Evolutionary conservation across 2,329 filamentous ascomycete genomes (phyloP).

Genomic region (Zasmidium angulare): DNA sequence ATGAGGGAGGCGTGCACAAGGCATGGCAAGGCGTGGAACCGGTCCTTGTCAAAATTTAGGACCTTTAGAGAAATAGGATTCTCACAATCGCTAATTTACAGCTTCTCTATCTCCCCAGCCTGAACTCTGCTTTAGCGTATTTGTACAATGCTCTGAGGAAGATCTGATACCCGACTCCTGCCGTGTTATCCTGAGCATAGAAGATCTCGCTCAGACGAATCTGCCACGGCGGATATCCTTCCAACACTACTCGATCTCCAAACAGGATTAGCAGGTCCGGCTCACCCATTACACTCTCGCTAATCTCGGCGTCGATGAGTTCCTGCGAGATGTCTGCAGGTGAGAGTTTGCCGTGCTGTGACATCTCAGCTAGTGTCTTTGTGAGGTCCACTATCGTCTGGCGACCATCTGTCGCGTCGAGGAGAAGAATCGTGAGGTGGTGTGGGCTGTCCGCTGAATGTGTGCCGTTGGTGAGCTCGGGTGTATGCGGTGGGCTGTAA

Average conservation of each 20-base stretch:
- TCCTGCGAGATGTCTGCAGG: constrained; percentile 80
- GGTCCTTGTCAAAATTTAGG: not conserved
- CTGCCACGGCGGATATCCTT: constrained; percentile 96
- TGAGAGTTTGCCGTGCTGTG: constrained; percentile 79
- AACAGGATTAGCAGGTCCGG: constrained; percentile 90
- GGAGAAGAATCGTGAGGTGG: constrained; percentile 67
- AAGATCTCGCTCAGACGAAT: constrained; percentile 93
- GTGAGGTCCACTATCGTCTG: constrained; percentile 95
- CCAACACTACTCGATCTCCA: constrained; percentile 75
- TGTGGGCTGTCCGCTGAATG: constrained; percentile 34
- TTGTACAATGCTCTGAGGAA: constrained; percentile 83
- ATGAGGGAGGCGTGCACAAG: not conserved
- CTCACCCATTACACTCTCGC: constrained; percentile 74
- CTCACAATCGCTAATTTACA: not conserved
- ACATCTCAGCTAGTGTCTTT: constrained; percentile 91
- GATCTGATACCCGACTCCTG: constrained; percentile 85
- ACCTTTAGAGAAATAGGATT: constrained; percentile 9
- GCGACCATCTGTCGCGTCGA: constrained; percentile 84
- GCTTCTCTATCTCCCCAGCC: constrained; percentile 62
- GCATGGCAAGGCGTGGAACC: not conserved
- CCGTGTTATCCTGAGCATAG: constrained; percentile 45
- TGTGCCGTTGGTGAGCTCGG: constrained; percentile 28
- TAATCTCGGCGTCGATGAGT: constrained; percentile 85
- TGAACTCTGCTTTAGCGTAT: constrained; percentile 84
- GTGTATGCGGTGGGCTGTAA: constrained; percentile 46